phyloP scores from a whole-genome alignment of 179 eudicot species.

The Actinidia polygama region DNA sequence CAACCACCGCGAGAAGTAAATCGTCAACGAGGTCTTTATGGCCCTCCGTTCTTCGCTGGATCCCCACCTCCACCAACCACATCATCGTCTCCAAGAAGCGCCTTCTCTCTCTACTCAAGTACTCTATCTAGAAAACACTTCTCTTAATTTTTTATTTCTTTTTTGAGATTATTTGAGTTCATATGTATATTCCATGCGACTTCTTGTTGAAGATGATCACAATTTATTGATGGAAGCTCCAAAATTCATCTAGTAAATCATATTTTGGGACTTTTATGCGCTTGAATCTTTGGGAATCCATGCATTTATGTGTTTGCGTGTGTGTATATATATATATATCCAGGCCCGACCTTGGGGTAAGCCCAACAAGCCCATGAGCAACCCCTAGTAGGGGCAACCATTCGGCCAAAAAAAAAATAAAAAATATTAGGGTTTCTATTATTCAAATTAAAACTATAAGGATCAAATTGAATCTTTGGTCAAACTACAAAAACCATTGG shows the following conservation, averaged over 20 bases:
- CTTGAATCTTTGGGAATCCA: neutral
- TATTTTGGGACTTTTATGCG: neutral
- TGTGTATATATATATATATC: no score
- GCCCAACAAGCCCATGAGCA: no score
- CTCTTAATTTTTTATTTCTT: neutral
- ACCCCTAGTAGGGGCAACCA: no score
- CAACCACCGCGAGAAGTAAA: neutral
- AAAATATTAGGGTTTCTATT: no score
- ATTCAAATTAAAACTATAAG: no score
- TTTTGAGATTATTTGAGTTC: neutral
- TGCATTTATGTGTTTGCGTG: no score
- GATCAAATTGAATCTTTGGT: no score
- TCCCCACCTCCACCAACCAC: conserved; percentile 88
- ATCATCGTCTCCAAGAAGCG: conserved; percentile 92
- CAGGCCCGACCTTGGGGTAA: no score
- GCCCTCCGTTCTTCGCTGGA: conserved; percentile 84
- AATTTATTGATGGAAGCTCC: neutral
- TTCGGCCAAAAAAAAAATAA: no score
- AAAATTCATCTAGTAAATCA: neutral
- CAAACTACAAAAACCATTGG: no score
- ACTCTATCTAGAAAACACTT: neutral
- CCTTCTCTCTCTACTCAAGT: conserved; percentile 91
- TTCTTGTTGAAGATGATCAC: neutral
- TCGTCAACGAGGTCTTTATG: conserved; percentile 46
- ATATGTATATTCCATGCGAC: neutral